phyloP scores from a whole-genome alignment of 1,284 basidiomycete genomes.

The Rhodotorula sp. region DNA sequence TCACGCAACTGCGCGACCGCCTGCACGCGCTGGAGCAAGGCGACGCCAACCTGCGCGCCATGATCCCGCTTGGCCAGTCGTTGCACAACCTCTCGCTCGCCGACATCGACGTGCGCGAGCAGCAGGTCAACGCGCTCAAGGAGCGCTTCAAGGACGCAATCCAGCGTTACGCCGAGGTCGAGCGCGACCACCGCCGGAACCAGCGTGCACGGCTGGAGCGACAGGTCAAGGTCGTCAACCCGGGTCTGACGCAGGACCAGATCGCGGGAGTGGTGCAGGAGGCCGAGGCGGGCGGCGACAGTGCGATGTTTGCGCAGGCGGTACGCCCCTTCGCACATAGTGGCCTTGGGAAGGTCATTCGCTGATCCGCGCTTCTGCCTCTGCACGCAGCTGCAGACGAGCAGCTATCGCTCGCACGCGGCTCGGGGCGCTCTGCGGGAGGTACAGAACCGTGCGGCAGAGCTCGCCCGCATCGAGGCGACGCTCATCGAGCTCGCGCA shows the following conservation, averaged over 20 bases:
- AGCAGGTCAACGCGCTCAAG: constrained; percentile 48
- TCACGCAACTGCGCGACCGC: constrained; percentile 38
- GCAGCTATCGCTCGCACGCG: constrained; percentile 17
- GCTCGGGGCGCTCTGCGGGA: constrained; percentile 51
- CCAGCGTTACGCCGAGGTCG: constrained; percentile 73
- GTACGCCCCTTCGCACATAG: constrained; percentile 55
- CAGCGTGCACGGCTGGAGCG: constrained; percentile 92
- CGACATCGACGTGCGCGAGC: constrained; percentile 51
- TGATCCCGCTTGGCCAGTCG: constrained; percentile 36
- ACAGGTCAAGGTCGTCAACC: constrained; percentile 96
- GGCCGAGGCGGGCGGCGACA: constrained; percentile 70
- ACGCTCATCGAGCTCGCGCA: constrained; percentile 85
- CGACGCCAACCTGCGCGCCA: constrained; percentile 39
- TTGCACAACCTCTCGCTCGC: constrained; percentile 53
- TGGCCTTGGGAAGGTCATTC: background rate
- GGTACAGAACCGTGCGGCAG: constrained; percentile 50
- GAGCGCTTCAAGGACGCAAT: constrained; percentile 54
- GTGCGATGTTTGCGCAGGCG: constrained; percentile 83
- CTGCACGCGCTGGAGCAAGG: constrained; percentile 41
- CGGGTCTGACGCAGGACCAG: constrained; percentile 83
- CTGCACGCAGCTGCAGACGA: constrained; percentile 8
- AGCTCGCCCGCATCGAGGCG: constrained; percentile 69
- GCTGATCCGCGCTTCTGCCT: background rate
- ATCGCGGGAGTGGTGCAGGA: constrained; percentile 58
- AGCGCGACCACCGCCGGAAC: constrained; percentile 86